These are phyloP conservation scores for Cytidiella melzeri DNA, from an alignment of 768 basidiomycete genomes.

Conservation along the genomic window DNA sequence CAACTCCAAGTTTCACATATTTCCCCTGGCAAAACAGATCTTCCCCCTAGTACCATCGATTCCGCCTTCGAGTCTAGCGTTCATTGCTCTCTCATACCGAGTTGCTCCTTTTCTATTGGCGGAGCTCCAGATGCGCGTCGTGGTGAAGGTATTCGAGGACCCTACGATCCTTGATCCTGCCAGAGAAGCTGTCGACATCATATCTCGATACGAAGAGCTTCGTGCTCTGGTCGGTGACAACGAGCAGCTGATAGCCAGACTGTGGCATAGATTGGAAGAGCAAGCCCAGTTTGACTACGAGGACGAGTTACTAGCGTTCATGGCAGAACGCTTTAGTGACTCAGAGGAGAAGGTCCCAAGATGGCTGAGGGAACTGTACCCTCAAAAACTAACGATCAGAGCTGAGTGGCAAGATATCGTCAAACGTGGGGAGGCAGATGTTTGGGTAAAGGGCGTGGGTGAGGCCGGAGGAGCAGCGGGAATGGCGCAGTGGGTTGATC, in stretches of 20 bases:
- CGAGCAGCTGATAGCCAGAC: slow-evolving; percentile 38
- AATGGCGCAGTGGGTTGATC: slow-evolving; percentile 53
- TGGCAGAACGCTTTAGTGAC: slow-evolving; percentile 25
- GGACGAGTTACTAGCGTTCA: slow-evolving; percentile 49
- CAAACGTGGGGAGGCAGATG: slow-evolving; percentile 45
- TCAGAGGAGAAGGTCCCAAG: slow-evolving; percentile 32
- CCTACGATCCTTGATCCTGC: slow-evolving; percentile 43
- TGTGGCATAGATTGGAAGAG: slow-evolving; percentile 48
- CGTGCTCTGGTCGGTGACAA: slow-evolving; percentile 26
- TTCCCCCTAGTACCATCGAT: slow-evolving; percentile 51
- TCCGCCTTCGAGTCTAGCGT: slow-evolving; percentile 50
- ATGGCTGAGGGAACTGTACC: slow-evolving; percentile 59
- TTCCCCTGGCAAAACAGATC: slow-evolving; percentile 65
- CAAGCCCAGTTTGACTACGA: slow-evolving; percentile 65
- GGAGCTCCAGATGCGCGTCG: slow-evolving; percentile 71
- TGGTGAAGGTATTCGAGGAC: slow-evolving; percentile 47
- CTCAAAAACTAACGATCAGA: slow-evolving; percentile 41
- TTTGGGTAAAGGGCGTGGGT: slow-evolving; percentile 63
- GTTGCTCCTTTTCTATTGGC: slow-evolving; percentile 72
- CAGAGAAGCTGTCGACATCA: slow-evolving; percentile 42
- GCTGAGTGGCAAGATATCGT: slow-evolving; percentile 55
- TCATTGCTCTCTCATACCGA: slow-evolving; percentile 52
- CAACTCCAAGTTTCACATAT: slow-evolving; percentile 63
- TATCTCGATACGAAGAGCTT: slow-evolving; percentile 43
- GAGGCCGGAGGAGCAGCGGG: slow-evolving; percentile 51